These are phyloP conservation scores for Peronosclerospora sorghi DNA, from an alignment of 352 stramenopile genomes.

Conservation along the genomic window DNA sequence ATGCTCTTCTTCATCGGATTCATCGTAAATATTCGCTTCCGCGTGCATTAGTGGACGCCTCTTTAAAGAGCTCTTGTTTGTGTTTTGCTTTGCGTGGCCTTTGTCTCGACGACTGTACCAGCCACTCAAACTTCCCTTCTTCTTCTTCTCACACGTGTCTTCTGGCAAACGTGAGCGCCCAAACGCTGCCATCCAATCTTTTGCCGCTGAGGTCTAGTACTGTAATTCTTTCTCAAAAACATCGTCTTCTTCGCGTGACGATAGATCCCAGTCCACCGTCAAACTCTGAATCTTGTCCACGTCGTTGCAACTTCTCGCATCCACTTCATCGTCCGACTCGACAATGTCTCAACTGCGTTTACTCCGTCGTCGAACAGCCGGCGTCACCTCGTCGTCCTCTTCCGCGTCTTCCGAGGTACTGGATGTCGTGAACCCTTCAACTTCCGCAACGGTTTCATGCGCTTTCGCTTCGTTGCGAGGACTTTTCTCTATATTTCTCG, in stretches of 20 bases:
- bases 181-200: constrained; percentile 57
- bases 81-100: constrained; percentile 1
- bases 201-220: constrained; percentile 19
- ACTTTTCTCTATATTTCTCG: too few species aligned
- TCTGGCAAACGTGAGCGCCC: constrained; percentile 22
- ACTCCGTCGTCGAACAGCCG: constrained; percentile 18
- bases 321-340: constrained; percentile 47
- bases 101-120: constrained; percentile 13
- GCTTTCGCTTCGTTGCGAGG: too few species aligned
- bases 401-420: constrained; percentile 31
- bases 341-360: constrained; percentile 50
- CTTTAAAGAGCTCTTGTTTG: background rate
- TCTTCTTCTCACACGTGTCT: constrained; percentile 15
- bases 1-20: constrained; percentile 37
- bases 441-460: background rate
- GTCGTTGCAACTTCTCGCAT: constrained; percentile 3
- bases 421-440: constrained; percentile 10
- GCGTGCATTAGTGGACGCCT: constrained; percentile 2
- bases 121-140: constrained; percentile 1
- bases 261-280: constrained; percentile 31
- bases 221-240: constrained; percentile 19
- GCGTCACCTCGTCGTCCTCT: constrained; percentile 34
- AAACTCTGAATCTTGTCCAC: constrained; percentile 9
- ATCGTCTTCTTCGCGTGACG: constrained; percentile 23
- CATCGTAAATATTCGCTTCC: constrained; percentile 18